These are phyloP conservation scores for Plantago major DNA, from an alignment of 257 asterid genomes.

Conservation along the genomic window DNA sequence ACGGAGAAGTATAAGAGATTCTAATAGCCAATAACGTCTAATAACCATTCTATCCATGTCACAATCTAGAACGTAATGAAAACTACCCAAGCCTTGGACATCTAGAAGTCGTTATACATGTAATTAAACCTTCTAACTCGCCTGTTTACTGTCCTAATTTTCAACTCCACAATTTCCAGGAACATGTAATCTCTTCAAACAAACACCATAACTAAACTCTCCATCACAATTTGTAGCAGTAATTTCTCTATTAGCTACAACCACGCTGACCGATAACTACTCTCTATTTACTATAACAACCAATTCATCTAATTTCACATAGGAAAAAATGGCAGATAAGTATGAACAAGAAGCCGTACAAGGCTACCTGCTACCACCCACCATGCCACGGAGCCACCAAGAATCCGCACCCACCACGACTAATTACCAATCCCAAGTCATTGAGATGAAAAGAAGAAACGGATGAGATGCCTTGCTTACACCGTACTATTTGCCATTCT, in stretches of 20 bases:
- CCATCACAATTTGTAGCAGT: no score
- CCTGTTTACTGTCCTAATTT: neutral
- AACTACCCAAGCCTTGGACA: no score
- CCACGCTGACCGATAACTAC: neutral
- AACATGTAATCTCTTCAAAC: neutral
- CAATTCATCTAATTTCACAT: neutral
- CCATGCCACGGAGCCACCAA: constrained; percentile 37
- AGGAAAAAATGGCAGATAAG: constrained; percentile 27
- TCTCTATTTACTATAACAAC: neutral
- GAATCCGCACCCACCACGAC: constrained; percentile 19
- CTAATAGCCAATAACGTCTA: neutral
- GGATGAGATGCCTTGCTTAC: constrained; percentile 28
- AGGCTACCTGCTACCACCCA: constrained; percentile 36
- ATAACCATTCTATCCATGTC: neutral
- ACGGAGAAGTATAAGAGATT: no score
- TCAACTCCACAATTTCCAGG: constrained; percentile 7
- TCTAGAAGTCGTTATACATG: neutral
- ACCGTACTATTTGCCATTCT: constrained; percentile 24
- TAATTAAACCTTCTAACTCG: no score
- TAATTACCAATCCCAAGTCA: constrained; percentile 16
- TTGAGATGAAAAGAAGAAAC: constrained; percentile 24
- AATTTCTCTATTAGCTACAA: no score
- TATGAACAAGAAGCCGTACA: constrained; percentile 24
- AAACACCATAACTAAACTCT: neutral
- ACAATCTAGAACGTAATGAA: neutral